phyloP scores from a whole-genome alignment of 306 rosid genomes.

The Pterocarpus macrocarpus region DNA sequence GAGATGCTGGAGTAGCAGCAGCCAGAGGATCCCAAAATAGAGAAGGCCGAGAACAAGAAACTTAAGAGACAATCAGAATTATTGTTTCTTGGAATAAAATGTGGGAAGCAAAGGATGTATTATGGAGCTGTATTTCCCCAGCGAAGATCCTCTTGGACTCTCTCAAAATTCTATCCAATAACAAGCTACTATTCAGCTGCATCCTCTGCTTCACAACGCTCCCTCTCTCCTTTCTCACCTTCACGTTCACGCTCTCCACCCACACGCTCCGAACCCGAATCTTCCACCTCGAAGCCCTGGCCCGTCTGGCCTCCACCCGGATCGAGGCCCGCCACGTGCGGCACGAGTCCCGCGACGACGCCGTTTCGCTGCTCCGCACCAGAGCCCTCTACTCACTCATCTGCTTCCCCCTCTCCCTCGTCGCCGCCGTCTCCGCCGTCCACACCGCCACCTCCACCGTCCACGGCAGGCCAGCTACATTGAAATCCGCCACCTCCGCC shows the following conservation, averaged over 20 bases:
- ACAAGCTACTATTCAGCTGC: constrained; percentile 55
- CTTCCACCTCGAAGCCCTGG: constrained; percentile 74
- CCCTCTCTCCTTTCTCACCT: constrained; percentile 68
- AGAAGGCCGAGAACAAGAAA: neutral
- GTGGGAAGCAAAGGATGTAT: constrained; percentile 45
- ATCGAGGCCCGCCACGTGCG: constrained; percentile 78
- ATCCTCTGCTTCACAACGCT: constrained; percentile 59
- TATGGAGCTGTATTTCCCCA: constrained; percentile 28
- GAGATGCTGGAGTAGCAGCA: neutral
- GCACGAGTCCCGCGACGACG: constrained; percentile 74
- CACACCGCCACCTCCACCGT: constrained; percentile 47
- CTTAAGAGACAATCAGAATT: neutral
- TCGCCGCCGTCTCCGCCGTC: constrained; percentile 62
- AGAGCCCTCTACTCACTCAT: constrained; percentile 59
- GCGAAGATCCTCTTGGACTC: constrained; percentile 49
- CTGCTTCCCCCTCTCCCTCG: constrained; percentile 59
- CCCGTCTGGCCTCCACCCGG: constrained; percentile 62
- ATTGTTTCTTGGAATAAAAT: constrained; percentile 29
- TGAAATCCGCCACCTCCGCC: constrained; percentile 43
- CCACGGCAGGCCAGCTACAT: constrained; percentile 37
- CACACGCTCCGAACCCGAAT: constrained; percentile 57
- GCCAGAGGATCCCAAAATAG: neutral
- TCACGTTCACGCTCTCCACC: constrained; percentile 63
- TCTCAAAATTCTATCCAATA: constrained; percentile 47
- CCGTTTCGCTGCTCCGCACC: constrained; percentile 63